A percentile compares a stretch with the other conserved stretches of the same genome.
Conservation (phyloP, 495 filamentous ascomycete species). For the Rostrohypoxylon terebratum region DNA sequence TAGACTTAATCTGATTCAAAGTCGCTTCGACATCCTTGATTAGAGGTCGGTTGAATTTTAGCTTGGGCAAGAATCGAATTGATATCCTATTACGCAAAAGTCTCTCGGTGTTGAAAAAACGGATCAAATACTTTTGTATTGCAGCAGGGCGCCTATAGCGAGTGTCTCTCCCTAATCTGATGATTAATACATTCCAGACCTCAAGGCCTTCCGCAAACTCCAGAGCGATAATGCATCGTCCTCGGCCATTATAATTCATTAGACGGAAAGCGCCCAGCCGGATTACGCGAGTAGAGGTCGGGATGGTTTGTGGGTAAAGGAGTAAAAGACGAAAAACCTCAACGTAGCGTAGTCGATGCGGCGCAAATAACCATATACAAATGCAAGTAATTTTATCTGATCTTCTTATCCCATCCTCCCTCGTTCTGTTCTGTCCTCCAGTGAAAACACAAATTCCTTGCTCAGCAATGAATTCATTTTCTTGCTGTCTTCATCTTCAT, state of each 20-base stretch:
- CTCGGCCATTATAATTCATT: conserved; percentile 25
- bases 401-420: conserved; percentile 40
- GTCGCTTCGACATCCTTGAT: background rate
- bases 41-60: background rate
- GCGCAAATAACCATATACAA: conserved; percentile 43
- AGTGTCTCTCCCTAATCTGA: conserved; percentile 38
- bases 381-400: conserved; percentile 46
- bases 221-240: conserved; percentile 14
- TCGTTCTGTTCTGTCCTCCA: conserved; percentile 46
- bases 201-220: conserved; percentile 6
- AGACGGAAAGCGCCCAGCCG: conserved; percentile 21
- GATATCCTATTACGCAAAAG: conserved; percentile 1
- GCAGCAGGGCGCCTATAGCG: conserved; percentile 48
- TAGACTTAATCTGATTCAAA: background rate
- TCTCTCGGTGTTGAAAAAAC: conserved; percentile 22
- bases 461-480: conserved; percentile 43
- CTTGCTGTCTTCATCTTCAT: conserved; percentile 45
- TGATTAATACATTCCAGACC: conserved; percentile 15
- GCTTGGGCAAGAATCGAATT: background rate
- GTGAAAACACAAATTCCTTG: conserved; percentile 43
- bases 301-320: conserved; percentile 27
- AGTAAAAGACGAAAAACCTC: conserved; percentile 40
- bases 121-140: conserved; percentile 45
- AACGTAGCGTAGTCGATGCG: conserved; percentile 18
- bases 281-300: conserved; percentile 30